A percentile compares a stretch with the other conserved stretches of the same genome.
Evolutionary conservation across 352 stramenopile species (phyloP).

Genomic region (Phytophthora colocasiae): DNA sequence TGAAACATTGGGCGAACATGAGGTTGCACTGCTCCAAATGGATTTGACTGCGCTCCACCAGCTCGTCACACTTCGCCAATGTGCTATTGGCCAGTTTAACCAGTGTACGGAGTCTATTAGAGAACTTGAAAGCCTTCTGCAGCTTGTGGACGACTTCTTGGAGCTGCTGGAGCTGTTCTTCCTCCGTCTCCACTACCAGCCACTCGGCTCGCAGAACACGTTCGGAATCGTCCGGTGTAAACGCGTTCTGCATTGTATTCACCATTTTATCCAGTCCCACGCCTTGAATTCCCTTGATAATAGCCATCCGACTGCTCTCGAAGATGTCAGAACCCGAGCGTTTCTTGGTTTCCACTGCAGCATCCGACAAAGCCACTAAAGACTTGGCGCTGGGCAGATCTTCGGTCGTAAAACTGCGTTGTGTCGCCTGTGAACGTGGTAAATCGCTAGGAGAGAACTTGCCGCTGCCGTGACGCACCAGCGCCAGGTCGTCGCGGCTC

Average conservation of each 20-base stretch:
- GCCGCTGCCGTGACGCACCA: constrained; percentile 47
- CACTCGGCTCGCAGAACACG: constrained; percentile 73
- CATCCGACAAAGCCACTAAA: constrained; percentile 44
- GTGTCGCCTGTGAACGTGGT: constrained; percentile 21
- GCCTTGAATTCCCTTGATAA: constrained; percentile 67
- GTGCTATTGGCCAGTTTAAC: constrained; percentile 78
- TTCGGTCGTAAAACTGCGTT: constrained; percentile 83
- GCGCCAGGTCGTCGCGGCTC: constrained; percentile 59
- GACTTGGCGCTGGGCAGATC: constrained; percentile 69
- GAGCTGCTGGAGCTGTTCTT: constrained; percentile 69
- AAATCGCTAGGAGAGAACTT: constrained; percentile 46
- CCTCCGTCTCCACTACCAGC: constrained; percentile 84
- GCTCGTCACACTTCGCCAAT: constrained; percentile 67
- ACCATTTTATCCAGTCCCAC: constrained; percentile 61
- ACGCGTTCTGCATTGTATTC: constrained; percentile 71
- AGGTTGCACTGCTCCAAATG: constrained; percentile 83
- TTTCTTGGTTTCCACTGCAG: constrained; percentile 24
- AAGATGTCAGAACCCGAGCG: constrained; percentile 56
- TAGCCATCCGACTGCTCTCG: constrained; percentile 56
- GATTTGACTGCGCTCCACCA: constrained; percentile 73
- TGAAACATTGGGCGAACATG: constrained; percentile 83
- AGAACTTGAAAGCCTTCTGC: constrained; percentile 86
- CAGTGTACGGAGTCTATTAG: constrained; percentile 65
- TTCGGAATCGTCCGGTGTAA: constrained; percentile 78
- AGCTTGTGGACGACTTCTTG: constrained; percentile 70